phyloP scores from a whole-genome alignment of 176 grass and related monocot species.

The Tuctoria greenei region DNA sequence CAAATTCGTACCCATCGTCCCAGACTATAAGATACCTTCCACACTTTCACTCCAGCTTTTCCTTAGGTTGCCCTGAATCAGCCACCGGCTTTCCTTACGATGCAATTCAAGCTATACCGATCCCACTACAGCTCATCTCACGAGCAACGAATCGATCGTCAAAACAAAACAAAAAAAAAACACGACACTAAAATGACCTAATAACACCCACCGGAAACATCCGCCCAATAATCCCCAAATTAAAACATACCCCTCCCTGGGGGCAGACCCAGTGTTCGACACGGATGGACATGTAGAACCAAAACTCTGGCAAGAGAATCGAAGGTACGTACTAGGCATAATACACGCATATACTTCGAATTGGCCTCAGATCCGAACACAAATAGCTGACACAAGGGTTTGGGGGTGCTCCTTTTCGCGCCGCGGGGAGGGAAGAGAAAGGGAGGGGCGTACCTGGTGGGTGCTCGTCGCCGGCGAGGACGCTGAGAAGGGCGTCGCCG shows the following conservation, averaged over 20 bases:
- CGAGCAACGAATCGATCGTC: background rate
- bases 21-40: background rate
- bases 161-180: too few relatives aligned
- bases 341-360: background rate
- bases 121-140: background rate
- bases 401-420: background rate
- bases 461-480: background rate
- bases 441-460: background rate
- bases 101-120: too few relatives aligned
- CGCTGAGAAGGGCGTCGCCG: background rate
- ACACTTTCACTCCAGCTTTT: background rate
- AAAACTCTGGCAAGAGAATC: background rate
- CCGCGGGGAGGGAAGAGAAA: background rate
- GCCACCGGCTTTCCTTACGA: background rate
- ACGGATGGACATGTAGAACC: too few relatives aligned
- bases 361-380: background rate
- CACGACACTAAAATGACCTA: too few relatives aligned
- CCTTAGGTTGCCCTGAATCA: background rate
- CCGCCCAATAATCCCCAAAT: too few relatives aligned
- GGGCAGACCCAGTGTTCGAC: background rate
- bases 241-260: background rate
- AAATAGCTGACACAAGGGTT: background rate
- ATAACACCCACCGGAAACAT: too few relatives aligned
- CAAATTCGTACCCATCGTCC: background rate
- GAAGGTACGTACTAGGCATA: background rate